Evolutionary conservation across 2,329 filamentous ascomycete genomes (phyloP).

Genomic region (Atkinsonella texensis): DNA sequence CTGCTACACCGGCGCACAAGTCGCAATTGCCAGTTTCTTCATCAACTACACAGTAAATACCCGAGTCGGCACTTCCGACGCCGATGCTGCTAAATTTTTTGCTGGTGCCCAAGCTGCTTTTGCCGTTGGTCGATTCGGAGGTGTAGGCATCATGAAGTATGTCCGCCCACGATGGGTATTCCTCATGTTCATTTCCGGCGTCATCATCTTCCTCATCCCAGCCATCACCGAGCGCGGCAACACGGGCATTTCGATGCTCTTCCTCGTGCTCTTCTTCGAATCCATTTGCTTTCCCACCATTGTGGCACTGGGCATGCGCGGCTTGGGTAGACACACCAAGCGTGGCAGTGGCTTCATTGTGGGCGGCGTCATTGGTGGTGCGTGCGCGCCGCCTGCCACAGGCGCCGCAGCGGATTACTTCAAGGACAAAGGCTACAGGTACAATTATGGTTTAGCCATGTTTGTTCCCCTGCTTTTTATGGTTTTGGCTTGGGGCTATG

Average conservation of each 20-base stretch:
- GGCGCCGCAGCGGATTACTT: slow-evolving; percentile 54
- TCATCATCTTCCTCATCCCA: slow-evolving; percentile 49
- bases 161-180: slow-evolving; percentile 56
- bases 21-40: slow-evolving; percentile 55
- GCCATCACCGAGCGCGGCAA: slow-evolving; percentile 34
- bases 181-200: slow-evolving; percentile 48
- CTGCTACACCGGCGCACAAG: slow-evolving; percentile 64
- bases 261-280: slow-evolving; percentile 65
- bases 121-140: slow-evolving; percentile 58
- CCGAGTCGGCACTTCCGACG: slow-evolving; percentile 34
- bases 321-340: slow-evolving; percentile 65
- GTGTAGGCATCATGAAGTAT: slow-evolving; percentile 54
- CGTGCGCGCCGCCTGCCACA: slow-evolving; percentile 59
- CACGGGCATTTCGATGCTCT: slow-evolving; percentile 48
- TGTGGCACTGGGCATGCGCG: slow-evolving; percentile 63
- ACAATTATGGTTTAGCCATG: slow-evolving; percentile 49
- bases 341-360: slow-evolving; percentile 59
- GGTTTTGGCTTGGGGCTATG: slow-evolving; percentile 42
- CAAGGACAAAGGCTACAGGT: neutral
- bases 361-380: slow-evolving; percentile 59
- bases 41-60: slow-evolving; percentile 62
- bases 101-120: slow-evolving; percentile 66
- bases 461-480: slow-evolving; percentile 52
- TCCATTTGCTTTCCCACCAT: slow-evolving; percentile 74
- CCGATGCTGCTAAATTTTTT: slow-evolving; percentile 52